Conservation (phyloP, 257 asterid genomes). For the Fraxinus excelsior region DNA sequence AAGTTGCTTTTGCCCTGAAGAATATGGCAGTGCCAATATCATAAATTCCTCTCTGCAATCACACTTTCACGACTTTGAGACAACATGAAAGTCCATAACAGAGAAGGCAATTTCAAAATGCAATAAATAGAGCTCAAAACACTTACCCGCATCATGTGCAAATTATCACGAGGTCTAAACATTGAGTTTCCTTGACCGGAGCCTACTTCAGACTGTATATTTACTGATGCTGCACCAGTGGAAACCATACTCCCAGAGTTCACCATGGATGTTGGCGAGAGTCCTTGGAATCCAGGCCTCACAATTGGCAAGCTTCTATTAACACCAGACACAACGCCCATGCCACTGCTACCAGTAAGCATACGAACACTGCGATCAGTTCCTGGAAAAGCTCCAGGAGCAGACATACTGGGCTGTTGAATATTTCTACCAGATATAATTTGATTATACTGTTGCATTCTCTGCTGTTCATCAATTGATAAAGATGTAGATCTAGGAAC, state of each 20-base stretch:
- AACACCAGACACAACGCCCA: slow-evolving; percentile 55
- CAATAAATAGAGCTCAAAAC: slow-evolving; percentile 15
- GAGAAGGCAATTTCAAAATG: slow-evolving; percentile 6
- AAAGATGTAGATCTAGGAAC: slow-evolving; percentile 66
- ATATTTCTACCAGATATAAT: slow-evolving; percentile 66
- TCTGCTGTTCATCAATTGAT: slow-evolving; percentile 81
- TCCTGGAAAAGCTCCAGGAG: slow-evolving; percentile 69
- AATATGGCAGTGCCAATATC: background rate
- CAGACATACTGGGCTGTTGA: slow-evolving; percentile 53
- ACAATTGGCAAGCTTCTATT: slow-evolving; percentile 68
- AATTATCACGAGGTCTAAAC: slow-evolving; percentile 65
- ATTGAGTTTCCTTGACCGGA: slow-evolving; percentile 69
- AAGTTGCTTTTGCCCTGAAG: slow-evolving; percentile 1
- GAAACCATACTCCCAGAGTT: slow-evolving; percentile 67
- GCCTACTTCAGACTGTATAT: slow-evolving; percentile 67
- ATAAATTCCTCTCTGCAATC: slow-evolving; percentile 4
- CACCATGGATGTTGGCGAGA: slow-evolving; percentile 60
- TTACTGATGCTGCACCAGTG: slow-evolving; percentile 64
- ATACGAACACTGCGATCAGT: slow-evolving; percentile 71
- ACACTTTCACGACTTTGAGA: background rate
- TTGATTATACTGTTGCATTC: slow-evolving; percentile 73
- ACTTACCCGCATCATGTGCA: slow-evolving; percentile 75
- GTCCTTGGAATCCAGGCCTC: slow-evolving; percentile 77
- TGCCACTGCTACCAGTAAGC: slow-evolving; percentile 68
- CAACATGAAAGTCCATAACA: slow-evolving; percentile 15